Conservation (phyloP, 768 basidiomycete species). For the Tulasnella sp. region DNA sequence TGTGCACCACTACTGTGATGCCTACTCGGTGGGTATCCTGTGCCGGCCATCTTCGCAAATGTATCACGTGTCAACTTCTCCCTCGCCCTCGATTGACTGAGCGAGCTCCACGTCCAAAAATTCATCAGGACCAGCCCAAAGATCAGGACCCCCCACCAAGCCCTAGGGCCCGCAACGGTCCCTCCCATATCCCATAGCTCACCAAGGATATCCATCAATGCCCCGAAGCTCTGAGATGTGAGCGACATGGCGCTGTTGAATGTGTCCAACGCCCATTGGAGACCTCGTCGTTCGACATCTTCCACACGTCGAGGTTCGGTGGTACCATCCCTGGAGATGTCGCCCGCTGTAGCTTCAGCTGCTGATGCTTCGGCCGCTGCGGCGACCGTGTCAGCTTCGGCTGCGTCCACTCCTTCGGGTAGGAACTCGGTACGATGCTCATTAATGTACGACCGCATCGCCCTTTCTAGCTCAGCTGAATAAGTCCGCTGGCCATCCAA, state of each 20-base stretch:
- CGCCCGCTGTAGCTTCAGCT: slow-evolving; percentile 16
- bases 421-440: slow-evolving; percentile 85
- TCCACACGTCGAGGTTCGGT: slow-evolving; percentile 39
- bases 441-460: slow-evolving; percentile 81
- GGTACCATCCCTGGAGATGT: not conserved
- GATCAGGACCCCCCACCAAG: slow-evolving; percentile 60
- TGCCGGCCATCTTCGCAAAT: not conserved
- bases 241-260: slow-evolving; percentile 67
- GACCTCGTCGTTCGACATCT: slow-evolving; percentile 56
- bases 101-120: slow-evolving; percentile 47
- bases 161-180: slow-evolving; percentile 29
- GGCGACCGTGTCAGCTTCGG: slow-evolving; percentile 24
- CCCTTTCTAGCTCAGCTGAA: slow-evolving; percentile 69
- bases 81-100: slow-evolving; percentile 13
- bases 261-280: slow-evolving; percentile 87
- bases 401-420: slow-evolving; percentile 59
- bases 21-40: not conserved
- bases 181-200: slow-evolving; percentile 32
- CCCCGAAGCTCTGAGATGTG: slow-evolving; percentile 55
- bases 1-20: slow-evolving; percentile 2
- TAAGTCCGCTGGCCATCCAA: slow-evolving; percentile 88
- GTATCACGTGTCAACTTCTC: slow-evolving; percentile 15
- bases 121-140: slow-evolving; percentile 66
- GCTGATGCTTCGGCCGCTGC: slow-evolving; percentile 18
- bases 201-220: slow-evolving; percentile 62